phyloP scores from a whole-genome alignment of 495 filamentous ascomycete species.

The Xylaria castorea region DNA sequence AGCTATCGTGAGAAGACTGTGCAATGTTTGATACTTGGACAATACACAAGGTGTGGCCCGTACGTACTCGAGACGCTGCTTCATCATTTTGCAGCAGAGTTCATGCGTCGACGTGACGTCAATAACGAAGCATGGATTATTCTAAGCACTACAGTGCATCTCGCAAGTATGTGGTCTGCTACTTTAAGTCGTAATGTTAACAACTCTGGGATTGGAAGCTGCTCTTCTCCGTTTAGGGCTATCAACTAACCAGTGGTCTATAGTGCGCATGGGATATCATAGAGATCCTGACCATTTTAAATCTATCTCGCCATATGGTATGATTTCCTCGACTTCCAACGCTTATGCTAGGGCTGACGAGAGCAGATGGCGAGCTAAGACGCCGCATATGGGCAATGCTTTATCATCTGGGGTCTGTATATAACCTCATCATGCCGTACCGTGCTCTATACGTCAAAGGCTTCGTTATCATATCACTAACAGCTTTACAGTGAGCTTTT shows the following conservation, averaged over 20 bases:
- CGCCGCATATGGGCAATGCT: conserved; percentile 53
- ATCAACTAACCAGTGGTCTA: not conserved
- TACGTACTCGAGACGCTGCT: conserved; percentile 52
- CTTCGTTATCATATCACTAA: conserved; percentile 3
- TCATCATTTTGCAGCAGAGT: conserved; percentile 47
- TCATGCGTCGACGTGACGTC: conserved; percentile 39
- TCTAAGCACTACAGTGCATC: conserved; percentile 44
- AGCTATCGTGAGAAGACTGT: conserved; percentile 38
- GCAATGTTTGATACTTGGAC: conserved; percentile 47
- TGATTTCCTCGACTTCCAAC: not conserved
- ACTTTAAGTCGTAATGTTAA: not conserved
- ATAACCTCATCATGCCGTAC: not conserved
- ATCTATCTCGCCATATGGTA: conserved; percentile 43
- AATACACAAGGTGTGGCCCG: conserved; percentile 50
- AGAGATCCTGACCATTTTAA: conserved; percentile 48
- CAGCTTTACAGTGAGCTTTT: conserved; percentile 14
- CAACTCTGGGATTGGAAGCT: not conserved
- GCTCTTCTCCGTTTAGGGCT: not conserved
- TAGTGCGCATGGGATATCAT: conserved; percentile 50
- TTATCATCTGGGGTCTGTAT: conserved; percentile 35
- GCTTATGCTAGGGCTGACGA: not conserved
- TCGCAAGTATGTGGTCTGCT: conserved; percentile 34
- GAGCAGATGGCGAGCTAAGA: conserved; percentile 48
- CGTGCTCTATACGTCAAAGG: not conserved
- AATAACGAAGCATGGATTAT: conserved; percentile 50